Percentiles rank a stretch among this genome's conserved stretches.
Evolutionary conservation across 208 protist genomes (phyloP).

Genomic region (Trypanosoma melophagium): DNA sequence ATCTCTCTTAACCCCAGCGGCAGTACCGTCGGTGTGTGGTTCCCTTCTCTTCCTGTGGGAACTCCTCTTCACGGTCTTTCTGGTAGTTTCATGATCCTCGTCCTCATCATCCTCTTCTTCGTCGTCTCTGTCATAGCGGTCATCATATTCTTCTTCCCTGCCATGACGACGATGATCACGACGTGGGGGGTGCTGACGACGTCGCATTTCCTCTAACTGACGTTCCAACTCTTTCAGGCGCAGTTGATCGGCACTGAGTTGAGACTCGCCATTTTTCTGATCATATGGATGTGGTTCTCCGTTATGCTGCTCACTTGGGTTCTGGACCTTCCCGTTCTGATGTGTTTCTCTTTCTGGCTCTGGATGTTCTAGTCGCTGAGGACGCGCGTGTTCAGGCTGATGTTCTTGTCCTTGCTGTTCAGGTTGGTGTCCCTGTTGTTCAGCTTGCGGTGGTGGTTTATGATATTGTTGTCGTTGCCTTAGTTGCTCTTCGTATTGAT

Average conservation of each 20-base stretch:
- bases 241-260: slow-evolving; percentile 1
- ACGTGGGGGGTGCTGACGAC: slow-evolving; percentile 10
- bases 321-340: neutral
- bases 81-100: slow-evolving; percentile 9
- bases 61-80: neutral
- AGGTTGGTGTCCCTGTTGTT: slow-evolving; percentile 1
- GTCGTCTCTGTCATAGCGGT: no score
- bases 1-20: no score
- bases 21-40: no score
- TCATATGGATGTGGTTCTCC: slow-evolving; percentile 5
- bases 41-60: neutral
- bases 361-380: neutral
- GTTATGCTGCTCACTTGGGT: neutral
- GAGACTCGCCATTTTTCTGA: slow-evolving; percentile 18
- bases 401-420: slow-evolving; percentile 32
- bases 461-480: slow-evolving; percentile 33
- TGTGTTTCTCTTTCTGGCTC: slow-evolving; percentile 5
- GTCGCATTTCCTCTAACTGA: slow-evolving; percentile 41
- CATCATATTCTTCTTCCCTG: slow-evolving; percentile 14
- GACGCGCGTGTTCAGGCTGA: neutral
- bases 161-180: neutral
- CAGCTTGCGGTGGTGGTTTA: slow-evolving; percentile 16
- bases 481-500: neutral
- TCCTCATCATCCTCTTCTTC: slow-evolving; percentile 32
- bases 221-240: slow-evolving; percentile 40